A percentile compares a stretch with the other conserved stretches of the same genome.
Evolutionary conservation across 768 basidiomycete genomes (phyloP).

Genomic region (Russula emetica): DNA sequence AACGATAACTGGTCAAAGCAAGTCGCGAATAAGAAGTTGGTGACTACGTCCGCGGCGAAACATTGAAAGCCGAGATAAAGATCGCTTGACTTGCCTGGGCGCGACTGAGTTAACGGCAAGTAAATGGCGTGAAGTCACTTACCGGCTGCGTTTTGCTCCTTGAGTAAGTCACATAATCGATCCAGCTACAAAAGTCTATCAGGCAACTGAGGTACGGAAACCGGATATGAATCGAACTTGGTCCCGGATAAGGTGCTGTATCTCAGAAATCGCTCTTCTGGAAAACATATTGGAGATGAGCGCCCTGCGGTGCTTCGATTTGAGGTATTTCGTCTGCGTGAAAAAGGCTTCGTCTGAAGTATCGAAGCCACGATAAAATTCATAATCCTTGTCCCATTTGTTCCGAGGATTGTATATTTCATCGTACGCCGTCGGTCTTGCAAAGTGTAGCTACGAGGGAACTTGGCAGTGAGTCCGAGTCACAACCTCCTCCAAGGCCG

Average conservation of each 20-base stretch:
- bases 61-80: slow-evolving; percentile 43
- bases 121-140: background rate
- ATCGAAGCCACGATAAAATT: slow-evolving; percentile 39
- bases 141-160: slow-evolving; percentile 12
- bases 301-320: slow-evolving; percentile 35
- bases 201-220: background rate
- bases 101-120: background rate
- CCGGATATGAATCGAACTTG: slow-evolving; percentile 29
- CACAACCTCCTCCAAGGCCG: background rate
- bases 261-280: slow-evolving; percentile 35
- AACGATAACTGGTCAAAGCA: slow-evolving; percentile 35
- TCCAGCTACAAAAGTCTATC: slow-evolving; percentile 33
- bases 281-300: slow-evolving; percentile 40
- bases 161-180: slow-evolving; percentile 29
- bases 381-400: slow-evolving; percentile 40
- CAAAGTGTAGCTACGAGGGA: slow-evolving; percentile 14
- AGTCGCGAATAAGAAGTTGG: slow-evolving; percentile 41
- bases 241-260: slow-evolving; percentile 36
- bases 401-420: slow-evolving; percentile 19
- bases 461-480: too few relatives aligned
- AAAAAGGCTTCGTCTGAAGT: slow-evolving; percentile 37
- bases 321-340: slow-evolving; percentile 36
- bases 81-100: slow-evolving; percentile 31
- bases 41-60: slow-evolving; percentile 42
- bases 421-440: slow-evolving; percentile 10